These are phyloP conservation scores for Cladophialophora chaetospira DNA, from an alignment of 2,329 filamentous ascomycete genomes.

Conservation along the genomic window DNA sequence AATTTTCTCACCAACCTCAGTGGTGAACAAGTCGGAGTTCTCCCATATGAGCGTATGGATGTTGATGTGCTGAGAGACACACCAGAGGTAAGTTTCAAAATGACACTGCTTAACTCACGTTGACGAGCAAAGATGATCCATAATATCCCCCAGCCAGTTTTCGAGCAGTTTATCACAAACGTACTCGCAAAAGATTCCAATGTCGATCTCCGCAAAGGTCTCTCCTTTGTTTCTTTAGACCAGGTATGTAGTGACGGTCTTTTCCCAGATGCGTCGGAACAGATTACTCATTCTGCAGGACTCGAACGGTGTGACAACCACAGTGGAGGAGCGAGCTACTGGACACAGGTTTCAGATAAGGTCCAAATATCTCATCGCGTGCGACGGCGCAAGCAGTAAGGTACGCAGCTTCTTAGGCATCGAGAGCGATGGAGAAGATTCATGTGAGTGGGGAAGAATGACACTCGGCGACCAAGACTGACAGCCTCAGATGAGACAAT, in stretches of 20 bases:
- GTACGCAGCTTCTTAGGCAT: constrained; percentile 32
- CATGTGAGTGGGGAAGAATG: constrained; percentile 37
- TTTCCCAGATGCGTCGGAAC: no score
- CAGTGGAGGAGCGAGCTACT: constrained; percentile 21
- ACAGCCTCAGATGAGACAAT: constrained; percentile 44
- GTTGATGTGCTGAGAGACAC: constrained; percentile 40
- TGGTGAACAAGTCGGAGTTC: constrained; percentile 40
- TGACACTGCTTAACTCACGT: neutral
- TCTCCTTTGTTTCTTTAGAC: constrained; percentile 40
- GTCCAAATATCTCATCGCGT: constrained; percentile 21
- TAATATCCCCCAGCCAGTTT: constrained; percentile 23
- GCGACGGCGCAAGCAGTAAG: constrained; percentile 24
- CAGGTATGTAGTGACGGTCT: constrained; percentile 37
- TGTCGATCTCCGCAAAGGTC: constrained; percentile 18
- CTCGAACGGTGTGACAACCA: constrained; percentile 29
- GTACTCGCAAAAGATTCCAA: constrained; percentile 18
- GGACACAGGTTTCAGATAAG: constrained; percentile 16
- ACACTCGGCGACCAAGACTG: constrained; percentile 3
- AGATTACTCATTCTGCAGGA: constrained; percentile 34
- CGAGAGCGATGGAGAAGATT: constrained; percentile 47
- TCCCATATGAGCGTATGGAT: constrained; percentile 38
- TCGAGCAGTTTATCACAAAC: constrained; percentile 20
- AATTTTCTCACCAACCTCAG: constrained; percentile 45
- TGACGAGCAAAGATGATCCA: constrained; percentile 22
- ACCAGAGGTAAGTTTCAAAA: constrained; percentile 35